phyloP scores from a whole-genome alignment of 2,329 filamentous ascomycete genomes.

The Fusarium liriodendri region DNA sequence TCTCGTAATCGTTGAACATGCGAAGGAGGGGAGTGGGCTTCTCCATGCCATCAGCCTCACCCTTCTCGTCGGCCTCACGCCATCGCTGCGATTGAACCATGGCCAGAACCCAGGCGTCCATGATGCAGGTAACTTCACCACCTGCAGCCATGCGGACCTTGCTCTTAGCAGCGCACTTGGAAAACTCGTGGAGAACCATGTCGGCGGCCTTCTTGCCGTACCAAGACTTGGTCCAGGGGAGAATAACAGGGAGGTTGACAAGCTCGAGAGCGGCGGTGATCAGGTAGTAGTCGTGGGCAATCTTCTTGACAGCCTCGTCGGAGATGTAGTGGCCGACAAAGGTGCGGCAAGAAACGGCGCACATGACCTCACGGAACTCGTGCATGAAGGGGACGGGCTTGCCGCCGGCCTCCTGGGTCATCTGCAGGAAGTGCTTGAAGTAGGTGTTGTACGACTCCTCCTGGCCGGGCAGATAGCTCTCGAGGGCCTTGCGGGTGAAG shows the following conservation, averaged over 20 bases:
- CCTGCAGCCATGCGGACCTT: constrained; percentile 92
- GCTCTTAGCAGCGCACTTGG: constrained; percentile 91
- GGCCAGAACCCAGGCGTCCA: constrained; percentile 92
- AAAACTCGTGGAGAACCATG: constrained; percentile 89
- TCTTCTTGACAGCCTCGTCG: constrained; percentile 90
- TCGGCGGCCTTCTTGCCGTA: constrained; percentile 96
- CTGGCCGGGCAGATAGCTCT: constrained; percentile 89
- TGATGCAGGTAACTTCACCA: constrained; percentile 88
- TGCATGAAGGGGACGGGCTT: constrained; percentile 90
- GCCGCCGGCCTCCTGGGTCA: constrained; percentile 77
- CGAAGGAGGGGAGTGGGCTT: constrained; percentile 88
- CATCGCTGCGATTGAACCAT: constrained; percentile 89
- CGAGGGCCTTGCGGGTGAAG: constrained; percentile 91
- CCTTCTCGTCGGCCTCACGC: constrained; percentile 80
- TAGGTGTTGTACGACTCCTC: constrained; percentile 92
- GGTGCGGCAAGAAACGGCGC: constrained; percentile 93
- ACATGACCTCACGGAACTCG: constrained; percentile 93
- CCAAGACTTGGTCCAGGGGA: constrained; percentile 96
- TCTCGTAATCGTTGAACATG: constrained; percentile 90
- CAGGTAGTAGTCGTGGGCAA: constrained; percentile 95
- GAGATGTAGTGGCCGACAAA: constrained; percentile 97
- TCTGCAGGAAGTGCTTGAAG: constrained; percentile 80
- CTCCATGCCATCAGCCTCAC: constrained; percentile 75
- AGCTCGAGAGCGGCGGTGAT: constrained; percentile 96
- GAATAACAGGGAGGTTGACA: constrained; percentile 97